These are phyloP conservation scores for Phallus indusiatus DNA, from an alignment of 768 basidiomycete genomes.

Conservation along the genomic window DNA sequence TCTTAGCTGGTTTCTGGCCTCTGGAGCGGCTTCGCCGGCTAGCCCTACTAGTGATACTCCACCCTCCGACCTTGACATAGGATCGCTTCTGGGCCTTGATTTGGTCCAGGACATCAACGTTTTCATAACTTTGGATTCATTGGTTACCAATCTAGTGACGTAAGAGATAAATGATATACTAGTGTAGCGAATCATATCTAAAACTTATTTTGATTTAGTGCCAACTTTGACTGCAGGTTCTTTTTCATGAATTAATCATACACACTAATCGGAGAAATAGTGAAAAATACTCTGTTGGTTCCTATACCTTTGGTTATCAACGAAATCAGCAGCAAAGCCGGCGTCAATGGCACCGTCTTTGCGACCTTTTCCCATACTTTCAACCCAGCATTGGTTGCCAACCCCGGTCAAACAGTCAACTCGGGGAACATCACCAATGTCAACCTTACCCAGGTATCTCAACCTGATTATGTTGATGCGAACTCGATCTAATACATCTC, in stretches of 20 bases:
- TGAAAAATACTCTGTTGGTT: neutral
- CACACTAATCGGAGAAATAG: constrained; percentile 12
- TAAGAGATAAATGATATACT: neutral
- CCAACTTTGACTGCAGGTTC: neutral
- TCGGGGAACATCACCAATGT: constrained; percentile 2
- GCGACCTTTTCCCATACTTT: neutral
- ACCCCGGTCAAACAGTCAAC: neutral
- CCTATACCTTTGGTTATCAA: neutral
- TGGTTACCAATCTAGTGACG: neutral
- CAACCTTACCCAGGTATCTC: neutral
- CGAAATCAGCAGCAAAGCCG: neutral
- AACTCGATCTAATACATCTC: neutral
- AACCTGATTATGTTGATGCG: too few relatives aligned
- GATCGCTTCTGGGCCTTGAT: neutral
- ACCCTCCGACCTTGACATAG: neutral
- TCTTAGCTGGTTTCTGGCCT: too few relatives aligned
- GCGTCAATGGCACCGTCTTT: neutral
- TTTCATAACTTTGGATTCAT: neutral
- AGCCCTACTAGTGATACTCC: too few relatives aligned
- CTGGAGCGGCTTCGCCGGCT: neutral
- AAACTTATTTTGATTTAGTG: too few relatives aligned
- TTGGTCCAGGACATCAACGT: neutral
- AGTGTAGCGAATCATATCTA: too few relatives aligned
- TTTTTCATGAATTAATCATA: too few relatives aligned
- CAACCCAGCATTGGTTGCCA: neutral